Evolutionary conservation across 495 filamentous ascomycete genomes (phyloP).

Genomic region (Lineolata rhizophorae): DNA sequence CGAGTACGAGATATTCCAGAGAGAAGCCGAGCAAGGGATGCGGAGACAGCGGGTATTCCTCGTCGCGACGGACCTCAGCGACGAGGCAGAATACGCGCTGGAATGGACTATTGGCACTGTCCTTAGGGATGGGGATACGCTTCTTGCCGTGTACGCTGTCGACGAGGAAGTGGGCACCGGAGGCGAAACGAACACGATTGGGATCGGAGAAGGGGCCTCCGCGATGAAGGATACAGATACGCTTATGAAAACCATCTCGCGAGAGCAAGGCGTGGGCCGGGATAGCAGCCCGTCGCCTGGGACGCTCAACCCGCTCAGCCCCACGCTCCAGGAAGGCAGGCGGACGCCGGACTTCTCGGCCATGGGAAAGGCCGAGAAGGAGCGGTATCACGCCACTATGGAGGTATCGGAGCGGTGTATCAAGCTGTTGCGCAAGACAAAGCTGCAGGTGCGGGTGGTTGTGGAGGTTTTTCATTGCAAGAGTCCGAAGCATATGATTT

Average conservation of each 20-base stretch:
- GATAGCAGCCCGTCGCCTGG: neutral
- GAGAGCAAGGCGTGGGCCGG: neutral
- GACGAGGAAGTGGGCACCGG: conserved; percentile 57
- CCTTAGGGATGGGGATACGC: conserved; percentile 82
- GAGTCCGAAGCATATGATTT: conserved; percentile 41
- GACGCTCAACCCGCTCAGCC: neutral
- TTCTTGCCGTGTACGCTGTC: conserved; percentile 76
- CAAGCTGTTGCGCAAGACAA: conserved; percentile 67
- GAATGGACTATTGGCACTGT: conserved; percentile 96
- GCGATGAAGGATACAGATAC: conserved; percentile 50
- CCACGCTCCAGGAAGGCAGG: neutral
- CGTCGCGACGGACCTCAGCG: conserved; percentile 78
- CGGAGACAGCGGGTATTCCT: conserved; percentile 69
- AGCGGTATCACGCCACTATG: conserved; percentile 51
- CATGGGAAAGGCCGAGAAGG: conserved; percentile 37
- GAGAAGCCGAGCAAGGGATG: conserved; percentile 49
- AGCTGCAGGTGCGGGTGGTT: conserved; percentile 72
- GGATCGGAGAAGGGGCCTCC: conserved; percentile 34
- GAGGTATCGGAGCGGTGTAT: conserved; percentile 61
- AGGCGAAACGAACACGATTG: conserved; percentile 20
- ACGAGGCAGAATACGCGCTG: conserved; percentile 80
- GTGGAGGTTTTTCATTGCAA: conserved; percentile 98
- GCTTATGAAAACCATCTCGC: conserved; percentile 13
- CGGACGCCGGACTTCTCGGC: neutral
- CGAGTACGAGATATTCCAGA: conserved; percentile 49